Percentiles rank a stretch among this genome's conserved stretches.
phyloP scores from a whole-genome alignment of 331 rosid genomes.

The Prunus yedoensis region DNA sequence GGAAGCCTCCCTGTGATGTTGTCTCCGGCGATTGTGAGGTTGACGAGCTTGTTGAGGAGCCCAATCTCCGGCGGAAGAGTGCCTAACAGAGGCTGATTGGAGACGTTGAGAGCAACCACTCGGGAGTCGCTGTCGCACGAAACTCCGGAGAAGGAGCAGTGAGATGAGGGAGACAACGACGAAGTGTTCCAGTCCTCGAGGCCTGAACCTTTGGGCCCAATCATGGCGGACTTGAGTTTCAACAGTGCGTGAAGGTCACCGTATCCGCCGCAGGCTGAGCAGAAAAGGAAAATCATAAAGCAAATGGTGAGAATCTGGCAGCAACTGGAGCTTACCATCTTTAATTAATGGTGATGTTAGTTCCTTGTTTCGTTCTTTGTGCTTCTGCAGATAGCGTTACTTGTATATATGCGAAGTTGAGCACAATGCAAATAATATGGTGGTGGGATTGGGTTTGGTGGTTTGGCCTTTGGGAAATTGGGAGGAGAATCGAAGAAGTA shows the following conservation, averaged over 20 bases:
- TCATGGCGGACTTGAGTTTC: slow-evolving; percentile 59
- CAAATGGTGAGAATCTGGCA: slow-evolving; percentile 16
- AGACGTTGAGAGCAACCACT: slow-evolving; percentile 41
- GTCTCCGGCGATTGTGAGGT: too few species aligned
- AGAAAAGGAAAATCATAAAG: slow-evolving; percentile 12
- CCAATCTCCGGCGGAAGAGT: slow-evolving; percentile 19
- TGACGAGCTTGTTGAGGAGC: too few species aligned
- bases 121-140: slow-evolving; percentile 23
- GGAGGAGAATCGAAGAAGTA: too few species aligned
- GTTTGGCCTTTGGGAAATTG: too few species aligned
- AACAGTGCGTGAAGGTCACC: slow-evolving; percentile 60
- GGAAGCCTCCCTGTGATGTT: too few species aligned
- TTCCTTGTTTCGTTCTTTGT: not conserved
- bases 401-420: too few species aligned
- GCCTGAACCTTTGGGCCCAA: slow-evolving; percentile 35
- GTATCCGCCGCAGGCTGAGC: slow-evolving; percentile 24
- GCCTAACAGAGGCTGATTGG: slow-evolving; percentile 48
- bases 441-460: too few species aligned
- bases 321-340: slow-evolving; percentile 10
- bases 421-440: too few species aligned
- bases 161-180: slow-evolving; percentile 9
- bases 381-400: too few species aligned
- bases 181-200: slow-evolving; percentile 56
- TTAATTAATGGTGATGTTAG: not conserved
- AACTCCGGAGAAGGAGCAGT: slow-evolving; percentile 70